A percentile compares a stretch with the other conserved stretches of the same genome.
phyloP scores from a whole-genome alignment of 2,329 filamentous ascomycete species.

The Sporothrix euskadiensis region DNA sequence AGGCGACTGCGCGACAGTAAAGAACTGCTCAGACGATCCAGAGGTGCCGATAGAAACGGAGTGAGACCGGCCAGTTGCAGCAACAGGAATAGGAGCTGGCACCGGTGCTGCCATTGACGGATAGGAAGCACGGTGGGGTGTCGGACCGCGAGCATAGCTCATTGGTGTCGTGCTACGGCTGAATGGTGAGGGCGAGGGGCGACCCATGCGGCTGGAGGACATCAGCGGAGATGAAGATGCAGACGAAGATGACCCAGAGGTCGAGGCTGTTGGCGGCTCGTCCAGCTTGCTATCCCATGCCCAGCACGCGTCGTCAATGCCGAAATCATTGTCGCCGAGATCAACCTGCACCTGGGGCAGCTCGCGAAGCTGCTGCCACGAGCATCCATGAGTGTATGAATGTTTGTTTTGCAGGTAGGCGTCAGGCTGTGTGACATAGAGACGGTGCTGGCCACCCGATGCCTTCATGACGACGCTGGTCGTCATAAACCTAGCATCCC shows the following conservation, averaged over 20 bases:
- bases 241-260: slow-evolving; percentile 34
- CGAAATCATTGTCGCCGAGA: neutral
- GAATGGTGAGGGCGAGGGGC: slow-evolving; percentile 23
- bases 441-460: slow-evolving; percentile 59
- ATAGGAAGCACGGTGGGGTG: slow-evolving; percentile 6
- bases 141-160: neutral
- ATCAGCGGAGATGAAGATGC: slow-evolving; percentile 32
- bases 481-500: slow-evolving; percentile 69
- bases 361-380: slow-evolving; percentile 68
- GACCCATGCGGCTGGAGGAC: neutral
- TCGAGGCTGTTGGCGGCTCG: slow-evolving; percentile 49
- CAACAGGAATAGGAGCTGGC: neutral
- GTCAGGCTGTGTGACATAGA: slow-evolving; percentile 75
- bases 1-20: slow-evolving; percentile 42
- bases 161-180: slow-evolving; percentile 23
- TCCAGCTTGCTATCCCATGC: slow-evolving; percentile 66
- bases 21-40: slow-evolving; percentile 45
- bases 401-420: slow-evolving; percentile 68
- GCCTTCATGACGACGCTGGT: slow-evolving; percentile 73
- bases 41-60: slow-evolving; percentile 21
- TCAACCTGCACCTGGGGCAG: slow-evolving; percentile 40
- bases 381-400: slow-evolving; percentile 60
- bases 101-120: slow-evolving; percentile 38
- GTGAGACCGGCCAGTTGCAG: slow-evolving; percentile 5
- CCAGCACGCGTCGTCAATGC: slow-evolving; percentile 62